Base-by-base conservation (phyloP, 176 grass and related monocot genomes). In the Ensete ventricosum region DNA sequence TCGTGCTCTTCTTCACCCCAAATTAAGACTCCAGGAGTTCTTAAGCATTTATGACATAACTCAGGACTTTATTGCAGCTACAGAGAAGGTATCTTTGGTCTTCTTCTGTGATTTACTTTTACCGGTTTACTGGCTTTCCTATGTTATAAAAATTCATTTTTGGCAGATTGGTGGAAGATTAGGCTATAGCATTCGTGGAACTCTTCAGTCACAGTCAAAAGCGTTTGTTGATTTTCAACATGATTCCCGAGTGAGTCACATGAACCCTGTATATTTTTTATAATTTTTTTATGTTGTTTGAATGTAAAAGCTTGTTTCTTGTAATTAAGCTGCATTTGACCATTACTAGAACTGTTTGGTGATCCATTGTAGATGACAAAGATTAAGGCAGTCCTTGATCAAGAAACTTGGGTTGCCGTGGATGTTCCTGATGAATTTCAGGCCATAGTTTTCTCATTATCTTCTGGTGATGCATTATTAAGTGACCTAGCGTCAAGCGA, bases 361-460 rank as follows among this genome's bases (percentile, higher is more conserved):
- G 67, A 43, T 43, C 54, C 65, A 72, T 75, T 87, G 68, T 76
- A 99, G 95, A 94, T 99, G 91, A 76, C 88, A 73, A 99, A 99
- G 91, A 94, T 99, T 76, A 99, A 94, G 80, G 95, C 90, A 24
- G 95, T 99, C 82, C 88, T 99, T 78, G 95, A 94, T 82, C 95
- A 99, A 89, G 95, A 99, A 78, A 99, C 88, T 0, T 99, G 95
- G 95, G 86, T 89, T 49, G 83, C 90, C 58, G 83, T 99, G 71
- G 95, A 94, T 66, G 88, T 99, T 74, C 95, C 91, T 79, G 90
- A 91, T 78, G 95, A 99, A 80, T 99, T 99, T 62, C 95, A 94
- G 87, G 76, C 81, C 54, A 99, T 99, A 78, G 88, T 94, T 84
- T n/a, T 91, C 51, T 91, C 86, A 64, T 67, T 99, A 11, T 94